Percentiles rank a stretch among this genome's conserved stretches.
phyloP scores from a whole-genome alignment of 164 flowering plant species.

The Echeveria elegans region DNA sequence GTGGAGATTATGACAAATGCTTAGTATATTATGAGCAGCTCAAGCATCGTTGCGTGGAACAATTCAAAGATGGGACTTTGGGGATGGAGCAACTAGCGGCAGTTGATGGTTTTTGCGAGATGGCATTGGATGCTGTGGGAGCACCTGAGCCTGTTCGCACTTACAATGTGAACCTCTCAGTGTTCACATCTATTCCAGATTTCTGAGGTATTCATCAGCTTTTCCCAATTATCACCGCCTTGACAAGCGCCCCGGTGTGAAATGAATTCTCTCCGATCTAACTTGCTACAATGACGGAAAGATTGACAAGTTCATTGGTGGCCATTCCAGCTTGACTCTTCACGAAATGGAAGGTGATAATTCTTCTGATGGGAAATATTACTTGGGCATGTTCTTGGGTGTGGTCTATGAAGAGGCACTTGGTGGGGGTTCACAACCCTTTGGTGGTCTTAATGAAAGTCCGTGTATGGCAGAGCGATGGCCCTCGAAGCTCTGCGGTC shows the following conservation, averaged over 20 bases:
- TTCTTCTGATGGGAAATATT: conserved; percentile 29
- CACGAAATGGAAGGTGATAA: conserved; percentile 47
- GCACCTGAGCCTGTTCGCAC: conserved; percentile 45
- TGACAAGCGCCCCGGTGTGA: conserved; percentile 54
- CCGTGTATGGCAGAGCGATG: conserved; percentile 77
- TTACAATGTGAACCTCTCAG: conserved; percentile 85
- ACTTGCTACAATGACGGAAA: conserved; percentile 99
- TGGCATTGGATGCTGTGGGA: conserved; percentile 46
- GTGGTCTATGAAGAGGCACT: conserved; percentile 99
- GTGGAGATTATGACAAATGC: no score
- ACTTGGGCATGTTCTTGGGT: no score
- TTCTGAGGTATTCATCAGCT: conserved; percentile 91
- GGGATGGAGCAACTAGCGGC: conserved; percentile 79
- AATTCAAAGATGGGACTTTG: conserved; percentile 74
- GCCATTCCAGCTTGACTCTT: conserved; percentile 67
- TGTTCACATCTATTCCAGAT: conserved; percentile 92
- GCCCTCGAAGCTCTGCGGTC: conserved; percentile 88
- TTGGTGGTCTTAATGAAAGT: conserved; percentile 93
- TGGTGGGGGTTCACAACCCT: conserved; percentile 94
- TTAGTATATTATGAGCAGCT: no score
- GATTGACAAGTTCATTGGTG: conserved; percentile 84
- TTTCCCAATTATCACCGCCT: conserved; percentile 78
- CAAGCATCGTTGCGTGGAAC: conserved; percentile 73
- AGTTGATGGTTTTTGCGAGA: conserved; percentile 67
- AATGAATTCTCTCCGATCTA: conserved; percentile 73